Percentiles rank a stretch among this genome's conserved stretches.
phyloP scores from a whole-genome alignment of 768 basidiomycete species.

The Termitomyces bulborhizus region DNA sequence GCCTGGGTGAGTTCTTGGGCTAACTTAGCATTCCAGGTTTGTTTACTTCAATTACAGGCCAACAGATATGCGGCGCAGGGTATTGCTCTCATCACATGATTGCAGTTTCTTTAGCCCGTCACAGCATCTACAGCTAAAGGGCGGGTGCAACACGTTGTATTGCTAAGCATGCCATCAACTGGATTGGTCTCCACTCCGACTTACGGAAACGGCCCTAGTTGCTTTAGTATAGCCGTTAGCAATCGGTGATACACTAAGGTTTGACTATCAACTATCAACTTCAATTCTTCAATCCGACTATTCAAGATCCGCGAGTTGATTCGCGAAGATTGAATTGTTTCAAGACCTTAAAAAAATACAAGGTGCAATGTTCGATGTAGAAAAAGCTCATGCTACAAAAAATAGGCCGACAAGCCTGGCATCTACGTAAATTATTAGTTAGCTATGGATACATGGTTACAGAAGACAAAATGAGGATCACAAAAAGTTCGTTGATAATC shows the following conservation, averaged over 20 bases:
- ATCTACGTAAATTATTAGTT: not conserved
- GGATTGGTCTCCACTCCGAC: not conserved
- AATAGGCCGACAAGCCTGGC: not conserved
- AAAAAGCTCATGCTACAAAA: not conserved
- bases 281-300: too few relatives aligned
- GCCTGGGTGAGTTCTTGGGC: not conserved
- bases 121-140: conserved; percentile 2
- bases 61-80: not conserved
- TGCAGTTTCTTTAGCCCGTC: not conserved
- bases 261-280: too few relatives aligned
- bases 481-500: not conserved
- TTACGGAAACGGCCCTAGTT: not conserved
- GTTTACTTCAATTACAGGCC: not conserved
- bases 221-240: not conserved
- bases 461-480: not conserved
- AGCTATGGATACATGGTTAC: conserved; percentile 11
- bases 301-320: not conserved
- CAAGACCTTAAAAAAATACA: not conserved
- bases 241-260: too few relatives aligned
- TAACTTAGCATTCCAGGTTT: not conserved
- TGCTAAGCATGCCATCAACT: not conserved
- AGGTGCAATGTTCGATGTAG: not conserved
- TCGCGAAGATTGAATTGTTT: not conserved
- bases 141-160: not conserved
- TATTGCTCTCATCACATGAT: not conserved